Percentiles rank a stretch among this genome's conserved stretches.
Conservation (phyloP, 305 asterid species). For the Solanum chacoense region DNA sequence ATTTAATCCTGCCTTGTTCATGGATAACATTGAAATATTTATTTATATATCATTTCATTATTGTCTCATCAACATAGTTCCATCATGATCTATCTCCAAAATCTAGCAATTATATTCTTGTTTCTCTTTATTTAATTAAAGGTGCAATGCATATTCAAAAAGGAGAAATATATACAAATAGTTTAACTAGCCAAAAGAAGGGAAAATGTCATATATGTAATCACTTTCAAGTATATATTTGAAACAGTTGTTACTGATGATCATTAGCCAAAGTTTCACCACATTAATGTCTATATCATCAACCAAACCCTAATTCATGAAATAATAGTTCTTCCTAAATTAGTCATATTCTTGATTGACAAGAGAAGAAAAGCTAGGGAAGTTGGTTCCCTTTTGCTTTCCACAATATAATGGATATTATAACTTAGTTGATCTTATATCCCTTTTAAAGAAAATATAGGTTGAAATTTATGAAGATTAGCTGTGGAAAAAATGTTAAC, state of each 20-base stretch:
- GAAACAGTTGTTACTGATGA: not conserved
- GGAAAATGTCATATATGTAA: not conserved
- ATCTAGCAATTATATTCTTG: not conserved
- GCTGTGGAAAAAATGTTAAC: not conserved
- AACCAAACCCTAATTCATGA: not conserved
- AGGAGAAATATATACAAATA: not conserved
- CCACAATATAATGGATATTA: not conserved
- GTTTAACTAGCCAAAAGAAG: not conserved
- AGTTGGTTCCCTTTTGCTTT: conserved; percentile 3
- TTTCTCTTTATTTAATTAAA: not conserved
- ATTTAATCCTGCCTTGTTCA: not conserved
- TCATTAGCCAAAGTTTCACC: not conserved
- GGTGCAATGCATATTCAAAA: not conserved
- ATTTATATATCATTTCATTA: not conserved
- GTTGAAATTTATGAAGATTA: not conserved
- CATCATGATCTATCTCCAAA: conserved; percentile 6
- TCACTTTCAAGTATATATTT: not conserved
- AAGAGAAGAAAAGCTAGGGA: not conserved
- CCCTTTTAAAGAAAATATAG: not conserved
- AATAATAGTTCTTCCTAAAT: not conserved
- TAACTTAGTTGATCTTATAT: not conserved
- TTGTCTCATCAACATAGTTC: conserved; percentile 2
- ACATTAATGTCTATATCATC: not conserved
- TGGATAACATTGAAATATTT: not conserved
- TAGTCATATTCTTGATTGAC: not conserved